Conservation (phyloP, 2,329 filamentous ascomycete species). For the Pseudogymnoascus sp. region DNA sequence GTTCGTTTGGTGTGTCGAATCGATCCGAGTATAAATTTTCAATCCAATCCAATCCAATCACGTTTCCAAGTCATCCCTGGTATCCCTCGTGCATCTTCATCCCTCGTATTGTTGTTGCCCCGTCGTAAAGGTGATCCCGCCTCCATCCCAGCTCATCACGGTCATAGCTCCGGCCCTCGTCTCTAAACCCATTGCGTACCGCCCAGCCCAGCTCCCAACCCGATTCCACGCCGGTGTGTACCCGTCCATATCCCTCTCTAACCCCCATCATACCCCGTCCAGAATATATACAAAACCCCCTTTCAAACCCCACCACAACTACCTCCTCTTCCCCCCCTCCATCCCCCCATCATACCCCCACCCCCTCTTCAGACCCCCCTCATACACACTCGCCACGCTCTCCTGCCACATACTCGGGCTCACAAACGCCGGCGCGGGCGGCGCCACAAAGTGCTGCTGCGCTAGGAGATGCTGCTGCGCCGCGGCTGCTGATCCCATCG, state of each 20-base stretch:
- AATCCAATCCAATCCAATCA: not conserved
- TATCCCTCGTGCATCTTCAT: not conserved
- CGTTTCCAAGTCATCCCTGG: not conserved
- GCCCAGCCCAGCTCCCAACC: too few species aligned
- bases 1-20: not conserved
- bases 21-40: not conserved
- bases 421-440: slow-evolving; percentile 45
- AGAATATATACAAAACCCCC: not conserved
- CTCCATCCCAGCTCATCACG: not conserved
- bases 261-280: not conserved
- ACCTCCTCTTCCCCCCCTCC: not conserved
- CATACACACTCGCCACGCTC: slow-evolving; percentile 60
- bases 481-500: slow-evolving; percentile 6
- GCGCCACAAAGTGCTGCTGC: slow-evolving; percentile 43
- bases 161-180: not conserved
- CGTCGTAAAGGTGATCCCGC: not conserved
- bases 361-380: slow-evolving; percentile 52
- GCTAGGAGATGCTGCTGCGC: slow-evolving; percentile 37
- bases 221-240: not conserved
- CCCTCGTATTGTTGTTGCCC: not conserved
- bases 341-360: slow-evolving; percentile 40
- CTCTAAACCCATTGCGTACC: not conserved
- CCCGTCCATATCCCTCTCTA: not conserved
- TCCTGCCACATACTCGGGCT: slow-evolving; percentile 68
- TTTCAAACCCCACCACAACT: not conserved